A percentile compares a stretch with the other conserved stretches of the same genome.
Conservation (phyloP, 2,329 filamentous ascomycete species). For the Fusarium sp. region DNA sequence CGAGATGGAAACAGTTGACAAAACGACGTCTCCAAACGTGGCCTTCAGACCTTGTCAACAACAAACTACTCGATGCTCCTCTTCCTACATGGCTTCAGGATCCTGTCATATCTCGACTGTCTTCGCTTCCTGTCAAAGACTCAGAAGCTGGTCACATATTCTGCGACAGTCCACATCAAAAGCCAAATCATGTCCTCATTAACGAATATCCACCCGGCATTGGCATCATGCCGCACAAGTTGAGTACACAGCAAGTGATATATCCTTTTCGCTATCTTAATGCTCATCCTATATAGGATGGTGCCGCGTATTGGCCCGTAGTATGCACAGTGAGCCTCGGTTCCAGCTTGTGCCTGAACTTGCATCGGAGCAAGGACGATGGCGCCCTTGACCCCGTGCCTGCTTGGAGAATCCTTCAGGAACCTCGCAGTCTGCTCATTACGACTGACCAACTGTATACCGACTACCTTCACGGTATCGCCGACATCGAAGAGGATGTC, state of each 20-base stretch:
- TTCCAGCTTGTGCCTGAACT: slow-evolving; percentile 78
- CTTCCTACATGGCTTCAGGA: slow-evolving; percentile 80
- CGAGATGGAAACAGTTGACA: slow-evolving; percentile 87
- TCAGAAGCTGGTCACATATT: slow-evolving; percentile 59
- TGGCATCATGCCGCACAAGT: slow-evolving; percentile 96
- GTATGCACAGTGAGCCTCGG: slow-evolving; percentile 93
- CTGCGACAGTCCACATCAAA: slow-evolving; percentile 73
- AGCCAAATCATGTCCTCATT: slow-evolving; percentile 90
- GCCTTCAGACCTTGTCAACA: slow-evolving; percentile 82
- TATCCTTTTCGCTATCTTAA: slow-evolving; percentile 28
- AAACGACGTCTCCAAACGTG: slow-evolving; percentile 91
- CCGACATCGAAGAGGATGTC: slow-evolving; percentile 72
- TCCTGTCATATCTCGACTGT: slow-evolving; percentile 73
- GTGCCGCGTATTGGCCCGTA: slow-evolving; percentile 84
- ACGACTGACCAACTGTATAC: slow-evolving; percentile 76
- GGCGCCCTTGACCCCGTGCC: slow-evolving; percentile 65
- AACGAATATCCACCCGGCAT: slow-evolving; percentile 91
- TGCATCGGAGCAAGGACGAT: slow-evolving; percentile 73
- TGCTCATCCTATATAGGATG: slow-evolving; percentile 68
- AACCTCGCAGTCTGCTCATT: slow-evolving; percentile 82
- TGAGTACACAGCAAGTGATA: slow-evolving; percentile 48
- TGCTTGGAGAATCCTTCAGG: slow-evolving; percentile 76
- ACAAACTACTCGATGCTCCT: slow-evolving; percentile 78
- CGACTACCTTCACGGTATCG: slow-evolving; percentile 79
- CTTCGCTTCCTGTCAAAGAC: slow-evolving; percentile 58